Evolutionary conservation across 305 asterid species (phyloP), one percentile per base, ranked within the genome.

Genomic region (Ajuga reptans): DNA sequence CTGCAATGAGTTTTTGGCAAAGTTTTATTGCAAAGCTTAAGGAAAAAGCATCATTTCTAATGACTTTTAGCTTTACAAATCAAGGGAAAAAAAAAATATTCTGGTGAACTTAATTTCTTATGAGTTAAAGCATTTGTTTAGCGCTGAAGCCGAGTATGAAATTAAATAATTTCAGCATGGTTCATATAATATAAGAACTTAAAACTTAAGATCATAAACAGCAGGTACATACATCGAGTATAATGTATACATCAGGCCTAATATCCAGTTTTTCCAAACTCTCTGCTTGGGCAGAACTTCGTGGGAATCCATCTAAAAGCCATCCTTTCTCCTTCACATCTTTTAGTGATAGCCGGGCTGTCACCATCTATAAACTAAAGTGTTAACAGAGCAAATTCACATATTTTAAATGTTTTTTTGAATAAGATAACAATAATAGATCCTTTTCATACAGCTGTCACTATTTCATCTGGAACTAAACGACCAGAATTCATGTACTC

Each of bases 261-360:
- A 89, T 83, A 50, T 87, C 85, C 84, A 82, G 81, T 76, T 84
- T 86, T 77, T 87, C 95, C 81, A 92, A 84, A 80, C 92, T 86
- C 79, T 87, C 85, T 68, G 96, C 96, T 83, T 92, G 98, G 64
- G 87, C 84, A 78, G 79, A 47, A 73, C 85, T 87, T 76, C 96
- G 84, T 9, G 96, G 98, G 80, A 78, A 92, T 67, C 98, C 98
- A 83, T 92, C 98, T 66, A 92, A 84, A 75, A 89, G 96, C 98
- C 98, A 92, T 37, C 98, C 98, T 70, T 85, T 89, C 84, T 89
- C 95, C 83, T 86, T 85, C 64, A 87, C 96, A 80, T 92, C 98
- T 74, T 83, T 75, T 61, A 73, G 78, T 18, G 95, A 85, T 67
- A 92, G 75, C 64, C 96, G 81, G 41, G 92, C 61, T 74, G 85